Evolutionary conservation across 176 grass and related monocot species (phyloP), one percentile per base, ranked within the genome.

Genomic region (Aegilops speltoides): DNA sequence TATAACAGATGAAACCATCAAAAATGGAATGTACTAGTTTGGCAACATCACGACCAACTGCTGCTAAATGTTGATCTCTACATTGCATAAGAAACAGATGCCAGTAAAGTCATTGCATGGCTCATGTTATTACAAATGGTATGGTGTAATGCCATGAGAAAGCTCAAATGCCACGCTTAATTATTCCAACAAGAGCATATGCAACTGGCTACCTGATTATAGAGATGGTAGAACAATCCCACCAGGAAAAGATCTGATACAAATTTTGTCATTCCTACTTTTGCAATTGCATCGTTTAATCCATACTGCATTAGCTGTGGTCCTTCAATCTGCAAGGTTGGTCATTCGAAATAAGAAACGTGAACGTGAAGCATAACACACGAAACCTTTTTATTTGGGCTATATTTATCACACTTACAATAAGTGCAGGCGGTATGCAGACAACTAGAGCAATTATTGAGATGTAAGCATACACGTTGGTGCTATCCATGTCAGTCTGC

Each of bases 401-500:
- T 10, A 68, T 43, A 78, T 46, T 77, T 41, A 84, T 62, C 43
- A 61, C 57, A 89, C 96, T 92, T 89, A 99, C 97, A 82, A 99
- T 84, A 65, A 93, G 2, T 82, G 97, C 97, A 76, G 92, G 97
- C 57, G 97, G 97, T 57, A 99, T 96, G 85, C 97, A 99, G 83
- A 94, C 97, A 59, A 99, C 38, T 67, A 99, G 97, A 80, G 97
- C 85, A 82, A 99, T 99, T 40, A 99, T 96, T 19, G 94, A 91
- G 86, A 94, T 99, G 80, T 99, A 99, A 63, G 97, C 94, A 83
- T 99, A 99, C 25, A 99, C 85, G 20, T 99, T 99, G 89, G 97
- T 99, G 81, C 97, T 99, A 83, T 99, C 94, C 97, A 99, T 99
- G 86, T 93, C 97, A 43, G 89, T 93, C 97, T 99, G 90, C 90